phyloP scores from a whole-genome alignment of 176 grass and related monocot species.

The Zoysia japonica region DNA sequence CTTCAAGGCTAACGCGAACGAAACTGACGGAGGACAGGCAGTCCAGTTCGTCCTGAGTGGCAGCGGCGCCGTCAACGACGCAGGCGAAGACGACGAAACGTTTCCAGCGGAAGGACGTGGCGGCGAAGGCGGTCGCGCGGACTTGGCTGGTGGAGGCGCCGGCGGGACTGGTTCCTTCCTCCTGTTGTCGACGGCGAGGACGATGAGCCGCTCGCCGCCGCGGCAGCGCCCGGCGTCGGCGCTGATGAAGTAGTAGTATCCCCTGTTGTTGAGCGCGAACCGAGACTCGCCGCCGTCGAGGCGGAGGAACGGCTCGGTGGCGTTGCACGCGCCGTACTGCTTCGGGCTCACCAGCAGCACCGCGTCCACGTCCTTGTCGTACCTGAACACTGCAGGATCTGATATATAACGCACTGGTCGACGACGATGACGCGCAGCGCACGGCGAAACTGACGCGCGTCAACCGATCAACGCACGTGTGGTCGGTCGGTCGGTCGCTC shows the following conservation, averaged over 20 bases:
- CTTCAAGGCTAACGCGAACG: conserved; percentile 12
- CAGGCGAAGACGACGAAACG: neutral
- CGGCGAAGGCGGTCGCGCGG: neutral
- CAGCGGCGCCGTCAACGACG: neutral
- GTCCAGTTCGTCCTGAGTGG: neutral
- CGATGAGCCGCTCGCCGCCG: conserved; percentile 51
- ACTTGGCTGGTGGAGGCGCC: neutral
- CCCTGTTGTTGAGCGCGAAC: conserved; percentile 46
- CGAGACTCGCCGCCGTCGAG: conserved; percentile 51
- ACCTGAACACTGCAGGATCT: conserved; percentile 61
- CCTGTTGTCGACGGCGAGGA: conserved; percentile 40
- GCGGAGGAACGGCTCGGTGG: conserved; percentile 33
- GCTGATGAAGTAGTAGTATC: conserved; percentile 72
- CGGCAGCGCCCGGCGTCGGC: conserved; percentile 49
- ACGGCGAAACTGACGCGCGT: too few species aligned
- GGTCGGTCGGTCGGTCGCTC: neutral
- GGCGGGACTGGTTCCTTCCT: neutral
- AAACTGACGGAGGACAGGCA: neutral
- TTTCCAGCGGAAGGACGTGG: neutral
- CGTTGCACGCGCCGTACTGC: conserved; percentile 72
- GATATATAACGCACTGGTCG: too few species aligned
- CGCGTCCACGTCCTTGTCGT: conserved; percentile 34
- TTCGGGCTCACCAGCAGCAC: conserved; percentile 57
- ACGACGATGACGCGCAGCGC: neutral
- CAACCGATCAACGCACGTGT: too few species aligned